Evolutionary conservation across 495 filamentous ascomycete genomes (phyloP).

Genomic region (Penicillium tannophilum): DNA sequence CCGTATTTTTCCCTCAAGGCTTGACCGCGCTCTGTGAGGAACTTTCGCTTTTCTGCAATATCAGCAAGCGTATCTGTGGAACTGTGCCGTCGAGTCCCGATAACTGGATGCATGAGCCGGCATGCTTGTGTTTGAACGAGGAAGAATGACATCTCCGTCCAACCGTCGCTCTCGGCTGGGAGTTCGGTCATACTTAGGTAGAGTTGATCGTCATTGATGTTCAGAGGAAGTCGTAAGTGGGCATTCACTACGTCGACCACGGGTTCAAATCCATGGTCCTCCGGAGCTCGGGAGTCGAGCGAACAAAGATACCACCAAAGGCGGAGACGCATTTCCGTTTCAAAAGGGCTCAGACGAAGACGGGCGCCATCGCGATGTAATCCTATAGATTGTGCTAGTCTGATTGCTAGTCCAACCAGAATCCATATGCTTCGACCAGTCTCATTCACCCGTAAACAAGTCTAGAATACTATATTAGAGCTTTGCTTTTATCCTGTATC

Average conservation of each 20-base stretch:
- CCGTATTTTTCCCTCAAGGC: constrained; percentile 40
- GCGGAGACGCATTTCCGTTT: constrained; percentile 21
- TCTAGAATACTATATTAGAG: constrained; percentile 55
- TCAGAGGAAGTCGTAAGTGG: constrained; percentile 10
- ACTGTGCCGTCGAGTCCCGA: constrained; percentile 10
- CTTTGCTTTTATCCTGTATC: not conserved
- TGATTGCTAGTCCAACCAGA: constrained; percentile 60
- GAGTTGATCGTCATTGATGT: constrained; percentile 20
- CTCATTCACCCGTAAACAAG: constrained; percentile 55
- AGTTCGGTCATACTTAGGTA: constrained; percentile 15
- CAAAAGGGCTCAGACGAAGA: constrained; percentile 37
- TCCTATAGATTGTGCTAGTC: constrained; percentile 69
- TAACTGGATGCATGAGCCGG: constrained; percentile 24
- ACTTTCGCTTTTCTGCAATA: constrained; percentile 41
- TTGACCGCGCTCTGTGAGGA: constrained; percentile 42
- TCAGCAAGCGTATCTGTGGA: constrained; percentile 20
- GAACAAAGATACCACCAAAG: constrained; percentile 18
- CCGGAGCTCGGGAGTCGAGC: constrained; percentile 13
- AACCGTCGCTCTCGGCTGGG: constrained; percentile 52
- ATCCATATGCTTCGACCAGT: constrained; percentile 58
- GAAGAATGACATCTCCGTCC: constrained; percentile 74
- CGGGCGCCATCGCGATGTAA: constrained; percentile 69
- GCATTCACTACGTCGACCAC: constrained; percentile 6
- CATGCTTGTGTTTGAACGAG: constrained; percentile 43
- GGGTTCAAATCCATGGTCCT: constrained; percentile 10